A percentile compares a stretch with the other conserved stretches of the same genome.
phyloP scores from a whole-genome alignment of 1,139 yeast species.

The Protomyces inouyei region DNA sequence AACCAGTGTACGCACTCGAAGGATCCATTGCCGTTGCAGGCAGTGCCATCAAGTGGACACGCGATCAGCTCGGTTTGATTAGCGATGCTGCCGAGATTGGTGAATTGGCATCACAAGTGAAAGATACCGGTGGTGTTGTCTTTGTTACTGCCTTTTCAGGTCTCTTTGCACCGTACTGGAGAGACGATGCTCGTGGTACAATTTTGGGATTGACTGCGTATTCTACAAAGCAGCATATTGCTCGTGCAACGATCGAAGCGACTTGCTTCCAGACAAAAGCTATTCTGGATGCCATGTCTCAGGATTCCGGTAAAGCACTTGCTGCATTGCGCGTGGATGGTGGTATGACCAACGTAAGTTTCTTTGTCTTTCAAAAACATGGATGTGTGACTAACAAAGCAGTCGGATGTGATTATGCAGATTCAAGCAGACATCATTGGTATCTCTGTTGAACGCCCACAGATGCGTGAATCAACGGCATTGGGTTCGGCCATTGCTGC shows the following conservation, averaged over 20 bases:
- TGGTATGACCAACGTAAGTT: slow-evolving; percentile 67
- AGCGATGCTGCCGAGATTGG: slow-evolving; percentile 83
- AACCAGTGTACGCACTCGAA: slow-evolving; percentile 85
- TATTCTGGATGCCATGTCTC: slow-evolving; percentile 82
- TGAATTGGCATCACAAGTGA: slow-evolving; percentile 77
- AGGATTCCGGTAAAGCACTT: slow-evolving; percentile 61
- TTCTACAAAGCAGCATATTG: slow-evolving; percentile 80
- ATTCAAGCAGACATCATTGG: slow-evolving; percentile 89
- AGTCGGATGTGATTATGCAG: slow-evolving; percentile 83
- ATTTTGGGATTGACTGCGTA: slow-evolving; percentile 89
- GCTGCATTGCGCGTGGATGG: slow-evolving; percentile 71
- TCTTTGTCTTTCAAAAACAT: neutral
- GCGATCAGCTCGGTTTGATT: slow-evolving; percentile 82
- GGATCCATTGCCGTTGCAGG: slow-evolving; percentile 96
- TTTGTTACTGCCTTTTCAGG: slow-evolving; percentile 96
- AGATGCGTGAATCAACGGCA: slow-evolving; percentile 87
- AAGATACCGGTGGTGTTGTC: slow-evolving; percentile 83
- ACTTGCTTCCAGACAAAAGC: slow-evolving; percentile 92
- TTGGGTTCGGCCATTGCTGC: slow-evolving; percentile 96
- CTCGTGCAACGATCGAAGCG: slow-evolving; percentile 92
- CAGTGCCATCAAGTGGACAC: slow-evolving; percentile 87
- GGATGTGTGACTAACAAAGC: neutral
- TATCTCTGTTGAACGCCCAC: slow-evolving; percentile 74
- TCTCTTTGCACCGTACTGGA: slow-evolving; percentile 94
- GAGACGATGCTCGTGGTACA: slow-evolving; percentile 85